Evolutionary conservation across 1,284 basidiomycete species (phyloP).

Genomic region (Gymnopus androsaceus): DNA sequence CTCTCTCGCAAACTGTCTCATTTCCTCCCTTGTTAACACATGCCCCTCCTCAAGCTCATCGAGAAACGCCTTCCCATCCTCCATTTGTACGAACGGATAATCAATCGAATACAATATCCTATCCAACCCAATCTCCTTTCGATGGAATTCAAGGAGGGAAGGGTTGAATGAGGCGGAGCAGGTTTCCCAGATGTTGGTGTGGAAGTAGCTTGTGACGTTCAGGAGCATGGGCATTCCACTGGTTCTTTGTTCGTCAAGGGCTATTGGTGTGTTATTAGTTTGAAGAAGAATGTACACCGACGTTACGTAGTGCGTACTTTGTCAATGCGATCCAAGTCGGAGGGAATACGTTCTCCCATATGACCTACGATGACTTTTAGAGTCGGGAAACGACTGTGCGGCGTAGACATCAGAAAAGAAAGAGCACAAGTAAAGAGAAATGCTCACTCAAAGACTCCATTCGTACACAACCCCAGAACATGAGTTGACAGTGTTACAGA

Average conservation of each 20-base stretch:
- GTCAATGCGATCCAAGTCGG: slow-evolving; percentile 42
- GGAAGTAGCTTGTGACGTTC: slow-evolving; percentile 41
- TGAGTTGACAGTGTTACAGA: slow-evolving; percentile 41
- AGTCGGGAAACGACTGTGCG: slow-evolving; percentile 45
- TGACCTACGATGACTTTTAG: slow-evolving; percentile 44
- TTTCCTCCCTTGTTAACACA: slow-evolving; percentile 23
- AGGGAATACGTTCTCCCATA: slow-evolving; percentile 44
- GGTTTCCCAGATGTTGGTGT: slow-evolving; percentile 44
- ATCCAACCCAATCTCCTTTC: slow-evolving; percentile 39
- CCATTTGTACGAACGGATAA: slow-evolving; percentile 38
- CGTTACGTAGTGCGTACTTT: slow-evolving; percentile 18
- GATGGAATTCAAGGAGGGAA: slow-evolving; percentile 40
- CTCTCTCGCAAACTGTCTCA: slow-evolving; percentile 27
- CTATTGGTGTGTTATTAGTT: background rate
- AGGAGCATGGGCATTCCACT: slow-evolving; percentile 42
- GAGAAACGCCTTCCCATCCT: slow-evolving; percentile 30
- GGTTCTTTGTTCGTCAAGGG: slow-evolving; percentile 27
- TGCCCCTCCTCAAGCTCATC: slow-evolving; percentile 26
- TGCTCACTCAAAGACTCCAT: slow-evolving; percentile 41
- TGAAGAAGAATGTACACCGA: too few species aligned
- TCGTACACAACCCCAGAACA: slow-evolving; percentile 40
- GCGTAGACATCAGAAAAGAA: too few species aligned
- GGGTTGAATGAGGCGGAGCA: slow-evolving; percentile 48
- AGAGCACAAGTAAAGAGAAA: too few species aligned
- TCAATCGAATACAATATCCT: slow-evolving; percentile 45